Base-by-base conservation (phyloP, 257 asterid species). In the Misopates orontium region DNA sequence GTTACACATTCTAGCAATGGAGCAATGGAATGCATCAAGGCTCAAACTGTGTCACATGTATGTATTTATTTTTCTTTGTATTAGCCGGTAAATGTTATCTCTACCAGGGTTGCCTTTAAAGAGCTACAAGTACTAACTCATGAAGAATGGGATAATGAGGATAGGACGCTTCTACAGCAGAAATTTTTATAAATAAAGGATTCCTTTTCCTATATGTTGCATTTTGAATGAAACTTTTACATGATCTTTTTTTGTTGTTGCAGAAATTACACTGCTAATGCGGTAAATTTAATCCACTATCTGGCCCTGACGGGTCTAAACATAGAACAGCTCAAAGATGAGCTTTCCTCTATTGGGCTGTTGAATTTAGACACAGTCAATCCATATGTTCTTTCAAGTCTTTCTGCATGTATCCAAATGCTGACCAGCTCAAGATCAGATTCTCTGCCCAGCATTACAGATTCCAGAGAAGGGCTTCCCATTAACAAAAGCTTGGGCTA, bases 1-100 rank as follows among this genome's bases (percentile, higher is more conserved):
- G 25, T 71, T 87, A 66, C 95, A 87, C 75, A 76, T 87, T 71
- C 82, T 84, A 51, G 95, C 95, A 18, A 84, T 87, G 95, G 95
- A 87, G 70, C 91, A 84, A 65, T 87, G 95, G 95, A 87, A 87
- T 40, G 70, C 84, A 19, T 74, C 84, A 12, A 78, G 82, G 70
- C 83, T 87, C 62, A 82, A 82, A 79, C 58, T 63, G 73, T 84
- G 88, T 69, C 84, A 78, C 73, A 67, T 73, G 95, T 87, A 64
- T 16, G 75, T 67, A 45, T 63, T 70, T 22, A 20, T 57, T 54
- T 66, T 72, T 59, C 55, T 49, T 40, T 19, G 28, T 21, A 52
- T 4, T 4, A 48, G 44, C n/a, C 50, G 42, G 13, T 56, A 32
- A 60, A 15, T 25, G 24, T 51, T 20, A 0, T 36, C 40, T 60